Conservation (phyloP, 805 yeast species). For the Candida maris region DNA sequence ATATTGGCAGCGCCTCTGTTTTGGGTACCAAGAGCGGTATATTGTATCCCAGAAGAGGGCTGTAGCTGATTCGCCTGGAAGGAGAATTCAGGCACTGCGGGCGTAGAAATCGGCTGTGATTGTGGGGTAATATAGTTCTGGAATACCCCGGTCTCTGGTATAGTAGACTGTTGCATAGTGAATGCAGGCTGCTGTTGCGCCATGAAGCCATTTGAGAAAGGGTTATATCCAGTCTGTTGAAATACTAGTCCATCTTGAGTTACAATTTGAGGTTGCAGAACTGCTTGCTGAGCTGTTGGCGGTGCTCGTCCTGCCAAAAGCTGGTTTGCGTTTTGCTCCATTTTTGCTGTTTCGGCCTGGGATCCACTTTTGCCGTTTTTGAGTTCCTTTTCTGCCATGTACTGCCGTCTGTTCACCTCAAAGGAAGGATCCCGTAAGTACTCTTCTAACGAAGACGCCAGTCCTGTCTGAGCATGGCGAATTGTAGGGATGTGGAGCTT, state of each 20-base stretch:
- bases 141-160: slow-evolving; percentile 1
- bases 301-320: slow-evolving; percentile 8
- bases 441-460: slow-evolving; percentile 82
- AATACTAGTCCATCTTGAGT: slow-evolving; percentile 18
- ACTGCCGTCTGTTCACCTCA: slow-evolving; percentile 74
- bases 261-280: slow-evolving; percentile 5
- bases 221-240: slow-evolving; percentile 28
- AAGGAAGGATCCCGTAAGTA: slow-evolving; percentile 84
- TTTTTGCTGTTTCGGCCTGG: neutral
- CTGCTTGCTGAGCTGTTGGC: slow-evolving; percentile 2
- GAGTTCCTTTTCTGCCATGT: slow-evolving; percentile 60
- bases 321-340: neutral
- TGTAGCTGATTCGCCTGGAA: neutral
- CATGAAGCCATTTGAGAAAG: slow-evolving; percentile 18
- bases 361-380: slow-evolving; percentile 17
- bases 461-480: slow-evolving; percentile 94
- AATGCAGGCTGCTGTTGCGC: slow-evolving; percentile 7
- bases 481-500: slow-evolving; percentile 92
- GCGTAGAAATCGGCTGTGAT: slow-evolving; percentile 14
- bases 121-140: neutral
- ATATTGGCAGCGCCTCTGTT: too few species aligned
- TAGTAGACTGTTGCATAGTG: slow-evolving; percentile 5
- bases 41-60: too few species aligned
- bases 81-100: neutral
- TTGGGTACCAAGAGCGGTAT: too few species aligned